These are phyloP conservation scores for Quercus cerris DNA, from an alignment of 306 rosid species.

Conservation along the genomic window DNA sequence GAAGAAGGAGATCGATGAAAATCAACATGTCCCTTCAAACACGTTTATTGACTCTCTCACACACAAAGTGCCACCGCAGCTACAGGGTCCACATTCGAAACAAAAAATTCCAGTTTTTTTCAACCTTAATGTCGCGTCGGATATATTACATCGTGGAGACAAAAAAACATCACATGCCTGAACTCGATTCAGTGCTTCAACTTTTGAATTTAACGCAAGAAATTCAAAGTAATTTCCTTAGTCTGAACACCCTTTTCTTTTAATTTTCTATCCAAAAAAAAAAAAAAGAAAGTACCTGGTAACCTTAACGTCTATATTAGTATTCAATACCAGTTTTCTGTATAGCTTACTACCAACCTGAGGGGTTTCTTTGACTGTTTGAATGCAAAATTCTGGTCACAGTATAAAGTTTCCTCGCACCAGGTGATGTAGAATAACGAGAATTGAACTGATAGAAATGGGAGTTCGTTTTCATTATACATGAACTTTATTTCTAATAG, in stretches of 20 bases:
- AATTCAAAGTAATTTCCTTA: conserved; percentile 38
- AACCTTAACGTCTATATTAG: no score
- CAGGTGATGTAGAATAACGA: no score
- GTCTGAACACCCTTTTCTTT: not conserved
- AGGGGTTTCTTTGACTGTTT: conserved; percentile 43
- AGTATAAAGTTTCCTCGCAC: conserved; percentile 7
- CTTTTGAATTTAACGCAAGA: not conserved
- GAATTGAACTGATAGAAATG: not conserved
- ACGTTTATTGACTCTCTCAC: conserved; percentile 15
- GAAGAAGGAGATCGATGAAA: not conserved
- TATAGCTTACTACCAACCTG: not conserved
- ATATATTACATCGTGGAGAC: not conserved
- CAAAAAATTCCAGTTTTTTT: conserved; percentile 5
- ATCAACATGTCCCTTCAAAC: conserved; percentile 29
- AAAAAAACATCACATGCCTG: not conserved
- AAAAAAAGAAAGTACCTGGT: no score
- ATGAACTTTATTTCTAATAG: no score
- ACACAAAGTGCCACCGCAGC: not conserved
- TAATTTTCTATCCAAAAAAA: no score
- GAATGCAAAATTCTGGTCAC: conserved; percentile 34
- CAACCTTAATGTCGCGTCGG: not conserved
- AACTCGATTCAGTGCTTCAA: conserved; percentile 9
- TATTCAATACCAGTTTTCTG: no score
- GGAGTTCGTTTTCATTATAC: no score
- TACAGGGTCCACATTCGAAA: conserved; percentile 18